phyloP scores from a whole-genome alignment of 2,329 filamentous ascomycete genomes.

The Fonsecaea monophora region DNA sequence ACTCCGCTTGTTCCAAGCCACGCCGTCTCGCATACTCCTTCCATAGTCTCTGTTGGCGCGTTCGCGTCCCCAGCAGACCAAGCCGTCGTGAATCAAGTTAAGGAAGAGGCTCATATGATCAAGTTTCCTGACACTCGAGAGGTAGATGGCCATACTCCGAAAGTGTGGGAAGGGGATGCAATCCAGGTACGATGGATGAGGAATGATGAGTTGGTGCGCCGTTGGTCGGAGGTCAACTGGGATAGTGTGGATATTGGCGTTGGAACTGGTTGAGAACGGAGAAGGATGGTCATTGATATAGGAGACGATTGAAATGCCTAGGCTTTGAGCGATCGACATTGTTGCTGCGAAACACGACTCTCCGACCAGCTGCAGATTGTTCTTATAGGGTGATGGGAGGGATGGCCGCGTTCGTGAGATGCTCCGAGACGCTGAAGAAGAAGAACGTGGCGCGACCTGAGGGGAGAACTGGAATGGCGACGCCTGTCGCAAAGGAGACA shows the following conservation, averaged over 20 bases:
- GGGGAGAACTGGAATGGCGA: background rate
- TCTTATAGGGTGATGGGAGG: conserved; percentile 32
- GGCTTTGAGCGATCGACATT: conserved; percentile 28
- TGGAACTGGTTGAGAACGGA: conserved; percentile 29
- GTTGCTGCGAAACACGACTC: conserved; percentile 36
- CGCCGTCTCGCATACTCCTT: conserved; percentile 43
- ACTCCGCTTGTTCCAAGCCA: conserved; percentile 55
- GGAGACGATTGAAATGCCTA: conserved; percentile 26
- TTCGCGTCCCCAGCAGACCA: conserved; percentile 49
- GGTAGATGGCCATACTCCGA: conserved; percentile 33
- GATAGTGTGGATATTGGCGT: conserved; percentile 22
- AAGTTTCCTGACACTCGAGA: conserved; percentile 35
- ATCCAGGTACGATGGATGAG: conserved; percentile 33
- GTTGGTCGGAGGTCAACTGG: conserved; percentile 30
- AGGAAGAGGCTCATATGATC: conserved; percentile 49
- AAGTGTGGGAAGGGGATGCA: conserved; percentile 37
- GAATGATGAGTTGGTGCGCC: conserved; percentile 29
- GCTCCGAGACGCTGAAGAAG: conserved; percentile 4
- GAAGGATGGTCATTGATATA: conserved; percentile 37
- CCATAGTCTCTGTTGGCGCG: conserved; percentile 38
- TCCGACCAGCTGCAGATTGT: conserved; percentile 31
- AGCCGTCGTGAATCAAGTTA: conserved; percentile 47
- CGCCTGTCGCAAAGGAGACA: background rate
- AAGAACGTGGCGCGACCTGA: background rate
- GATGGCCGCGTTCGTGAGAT: conserved; percentile 1